Evolutionary conservation across 2,329 filamentous ascomycete species (phyloP), one percentile per base, ranked within the genome.

Genomic region (Verticillium nubilum): DNA sequence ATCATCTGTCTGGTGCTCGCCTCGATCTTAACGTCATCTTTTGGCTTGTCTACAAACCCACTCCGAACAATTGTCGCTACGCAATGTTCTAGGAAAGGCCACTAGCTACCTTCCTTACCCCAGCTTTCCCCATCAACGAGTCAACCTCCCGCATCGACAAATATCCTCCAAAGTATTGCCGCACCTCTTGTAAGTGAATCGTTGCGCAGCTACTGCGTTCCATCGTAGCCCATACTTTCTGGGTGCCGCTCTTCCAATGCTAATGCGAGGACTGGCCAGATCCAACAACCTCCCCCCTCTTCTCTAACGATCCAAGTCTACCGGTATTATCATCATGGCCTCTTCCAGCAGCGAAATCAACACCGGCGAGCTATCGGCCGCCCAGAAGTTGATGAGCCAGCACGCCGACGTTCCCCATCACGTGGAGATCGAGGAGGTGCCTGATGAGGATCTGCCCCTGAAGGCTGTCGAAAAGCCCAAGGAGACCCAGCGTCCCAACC

Each of bases 371-470:
- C 74, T 79, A 61, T 84, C 82, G 61, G 80, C 80, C 60, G 82
- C 82, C 52, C 84, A 88, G 74, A 83, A 81, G 76, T 83, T 90
- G 63, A 80, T 86, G 69, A 80, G 87, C 70, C 82, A 86, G 73
- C 88, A 90, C 67, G 74, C 72, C 63, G 75, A 82, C 66, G 72
- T 73, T 61, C 76, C 80, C 52, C 81, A 81, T 63, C 82, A 86
- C 68, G 83, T 84, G 65, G 92, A 87, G 26, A 83, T 97, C 65
- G 92, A 97, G 74, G 92, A 97, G 55, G 86, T 84, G 42, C 81
- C 83, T 28, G 92, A 97, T 70, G 91, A 96, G 73, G 91, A 96
- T 50, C 84, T 91, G 64, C 74, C 74, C 78, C 83, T 81, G 59
- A 91, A 89, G 74, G 81, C 85, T 62, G 84, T 85, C 52, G 86